Percentiles rank a stretch among this genome's conserved stretches.
Conservation (phyloP, 352 stramenopile species). For the Pythium plurisporium region DNA sequence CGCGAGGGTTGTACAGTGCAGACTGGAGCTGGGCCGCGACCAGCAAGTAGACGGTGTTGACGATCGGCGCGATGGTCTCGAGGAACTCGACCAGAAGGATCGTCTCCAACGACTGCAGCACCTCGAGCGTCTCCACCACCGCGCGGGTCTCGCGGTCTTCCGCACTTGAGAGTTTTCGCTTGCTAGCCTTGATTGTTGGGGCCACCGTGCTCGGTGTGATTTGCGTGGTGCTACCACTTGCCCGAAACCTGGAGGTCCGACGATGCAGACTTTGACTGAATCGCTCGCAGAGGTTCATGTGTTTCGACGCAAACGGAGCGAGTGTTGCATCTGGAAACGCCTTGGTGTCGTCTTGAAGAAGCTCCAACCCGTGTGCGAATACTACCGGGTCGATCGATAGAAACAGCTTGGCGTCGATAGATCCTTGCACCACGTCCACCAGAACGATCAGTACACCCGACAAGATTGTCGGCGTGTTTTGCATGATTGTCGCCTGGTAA, state of each 20-base stretch:
- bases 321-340: too few species aligned
- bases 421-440: conserved; percentile 1
- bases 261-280: too few species aligned
- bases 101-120: conserved; percentile 5
- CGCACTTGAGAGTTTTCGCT: too few species aligned
- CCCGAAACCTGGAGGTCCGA: too few species aligned
- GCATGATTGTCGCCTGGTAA: conserved; percentile 22
- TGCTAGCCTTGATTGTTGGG: too few species aligned
- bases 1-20: background rate
- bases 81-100: conserved; percentile 18
- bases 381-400: too few species aligned
- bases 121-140: conserved; percentile 2
- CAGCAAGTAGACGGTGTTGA: conserved; percentile 1
- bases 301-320: too few species aligned
- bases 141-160: background rate
- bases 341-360: background rate
- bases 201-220: conserved; percentile 1
- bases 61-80: background rate
- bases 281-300: too few species aligned
- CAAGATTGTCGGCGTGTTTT: conserved; percentile 6
- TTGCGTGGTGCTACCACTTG: too few species aligned
- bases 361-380: too few species aligned
- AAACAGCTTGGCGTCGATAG: background rate
- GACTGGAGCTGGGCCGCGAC: conserved; percentile 4
- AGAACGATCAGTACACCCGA: conserved; percentile 1